Evolutionary conservation across 805 yeast species (phyloP), one percentile per base, ranked within the genome.

Genomic region (Hanseniaspora lachancei): DNA sequence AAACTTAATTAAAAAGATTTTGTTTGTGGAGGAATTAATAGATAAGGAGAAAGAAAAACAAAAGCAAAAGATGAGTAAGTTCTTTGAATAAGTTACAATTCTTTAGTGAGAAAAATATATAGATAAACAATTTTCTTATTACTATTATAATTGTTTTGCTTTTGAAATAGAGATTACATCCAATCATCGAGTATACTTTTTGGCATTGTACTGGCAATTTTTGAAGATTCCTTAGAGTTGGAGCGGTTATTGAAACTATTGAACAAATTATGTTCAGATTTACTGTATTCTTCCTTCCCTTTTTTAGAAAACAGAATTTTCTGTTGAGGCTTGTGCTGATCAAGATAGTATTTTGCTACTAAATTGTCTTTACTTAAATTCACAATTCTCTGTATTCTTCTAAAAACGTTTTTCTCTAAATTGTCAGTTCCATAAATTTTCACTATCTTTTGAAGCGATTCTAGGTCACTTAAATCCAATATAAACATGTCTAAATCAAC

Each of bases 31-130:
- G 58, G 63, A 62, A 9, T 35, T 72, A 24, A 60, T 78, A 2
- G 72, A 73, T 27, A 68, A 70, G 36, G 67, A 69, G 40, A 81
- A 77, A 63, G 70, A 72, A 41, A 72, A 71, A 16, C 81, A 80
- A 58, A 77, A 73, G 63, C 74, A 75, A 49, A 78, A 74, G 57
- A 77, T 79, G 59, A 75, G 87, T 18, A 83, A 80, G 64, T 84
- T 85, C 64, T 85, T 85, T 62, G 66, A 67, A 32, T 66, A 35
- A 47, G 35, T 32, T 13, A 32, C 15, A 32, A 12, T 32, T 35
- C 57, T 36, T 58, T 53, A 52, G 23, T 15, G 5, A 29, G 27
- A 38, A 35, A 16, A 35, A 16, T 36, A 18, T 27, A 16, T 34
- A 24, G 15, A 36, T 35, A 23, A 21, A 54, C 34, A 29, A 21